phyloP scores from a whole-genome alignment of 768 basidiomycete species.

The Leccinellum albellum region DNA sequence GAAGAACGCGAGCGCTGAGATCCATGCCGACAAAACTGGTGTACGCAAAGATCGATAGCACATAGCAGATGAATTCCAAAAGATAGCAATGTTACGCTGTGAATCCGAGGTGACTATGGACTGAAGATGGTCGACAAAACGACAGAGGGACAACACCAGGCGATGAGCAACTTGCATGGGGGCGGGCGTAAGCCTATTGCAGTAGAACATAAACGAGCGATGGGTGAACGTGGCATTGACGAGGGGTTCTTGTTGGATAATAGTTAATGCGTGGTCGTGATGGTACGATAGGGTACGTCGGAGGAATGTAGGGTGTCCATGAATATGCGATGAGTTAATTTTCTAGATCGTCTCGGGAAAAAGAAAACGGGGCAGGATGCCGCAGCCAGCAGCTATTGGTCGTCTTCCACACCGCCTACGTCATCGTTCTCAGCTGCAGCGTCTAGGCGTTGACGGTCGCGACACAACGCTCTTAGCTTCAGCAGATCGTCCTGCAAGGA shows the following conservation, averaged over 20 bases:
- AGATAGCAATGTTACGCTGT: constrained; percentile 18
- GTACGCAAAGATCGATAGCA: constrained; percentile 27
- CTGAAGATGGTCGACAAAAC: constrained; percentile 20
- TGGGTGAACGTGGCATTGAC: constrained; percentile 13
- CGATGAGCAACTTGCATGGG: constrained; percentile 5
- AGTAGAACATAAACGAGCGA: constrained; percentile 23
- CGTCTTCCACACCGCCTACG: neutral
- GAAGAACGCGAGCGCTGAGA: constrained; percentile 14
- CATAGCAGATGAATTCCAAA: constrained; percentile 18
- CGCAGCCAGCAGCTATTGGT: constrained; percentile 11
- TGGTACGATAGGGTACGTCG: constrained; percentile 23
- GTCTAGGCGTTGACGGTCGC: constrained; percentile 16
- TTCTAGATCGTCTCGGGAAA: constrained; percentile 17
- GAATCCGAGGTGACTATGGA: neutral
- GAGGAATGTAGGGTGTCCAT: constrained; percentile 26
- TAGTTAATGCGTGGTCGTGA: constrained; percentile 20
- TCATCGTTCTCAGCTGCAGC: constrained; percentile 11
- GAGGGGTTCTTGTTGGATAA: constrained; percentile 25
- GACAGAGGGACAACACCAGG: constrained; percentile 7
- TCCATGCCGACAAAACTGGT: constrained; percentile 14
- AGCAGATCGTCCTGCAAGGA: constrained; percentile 58
- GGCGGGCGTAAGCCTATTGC: constrained; percentile 7
- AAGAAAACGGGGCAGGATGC: neutral
- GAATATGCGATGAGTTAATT: constrained; percentile 22
- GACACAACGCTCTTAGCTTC: constrained; percentile 20